These are phyloP conservation scores for Leishmania arabica DNA, from an alignment of 208 protist species.

Conservation along the genomic window DNA sequence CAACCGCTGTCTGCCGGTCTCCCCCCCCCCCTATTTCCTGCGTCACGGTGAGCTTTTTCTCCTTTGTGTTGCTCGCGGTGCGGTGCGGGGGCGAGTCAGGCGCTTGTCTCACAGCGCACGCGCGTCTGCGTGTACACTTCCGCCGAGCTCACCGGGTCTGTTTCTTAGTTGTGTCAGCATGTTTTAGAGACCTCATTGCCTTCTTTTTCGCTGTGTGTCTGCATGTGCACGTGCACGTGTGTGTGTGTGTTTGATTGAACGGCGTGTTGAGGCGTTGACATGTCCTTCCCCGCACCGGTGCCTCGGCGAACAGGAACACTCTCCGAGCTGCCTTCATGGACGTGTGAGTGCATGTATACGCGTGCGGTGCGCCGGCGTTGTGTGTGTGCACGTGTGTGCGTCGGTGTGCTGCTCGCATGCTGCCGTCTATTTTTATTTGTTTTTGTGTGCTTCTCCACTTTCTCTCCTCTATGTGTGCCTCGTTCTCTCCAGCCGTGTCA, in stretches of 20 bases:
- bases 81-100: background rate
- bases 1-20: background rate
- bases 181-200: background rate
- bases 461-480: background rate
- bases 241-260: background rate
- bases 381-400: background rate
- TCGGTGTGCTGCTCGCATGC: background rate
- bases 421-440: too few species aligned
- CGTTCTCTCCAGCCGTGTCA: background rate
- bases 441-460: too few species aligned
- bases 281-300: background rate
- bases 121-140: background rate
- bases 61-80: background rate
- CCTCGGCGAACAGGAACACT: background rate
- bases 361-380: background rate
- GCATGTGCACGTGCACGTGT: too few species aligned
- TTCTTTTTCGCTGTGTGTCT: background rate
- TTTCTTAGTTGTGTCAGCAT: background rate
- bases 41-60: background rate
- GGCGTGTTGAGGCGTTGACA: background rate
- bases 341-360: background rate
- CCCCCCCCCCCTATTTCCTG: background rate
- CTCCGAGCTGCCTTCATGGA: background rate
- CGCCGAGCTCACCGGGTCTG: background rate
- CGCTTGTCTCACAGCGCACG: background rate